Base-by-base conservation (phyloP, 352 stramenopile genomes). In the Pythium monospermum region DNA sequence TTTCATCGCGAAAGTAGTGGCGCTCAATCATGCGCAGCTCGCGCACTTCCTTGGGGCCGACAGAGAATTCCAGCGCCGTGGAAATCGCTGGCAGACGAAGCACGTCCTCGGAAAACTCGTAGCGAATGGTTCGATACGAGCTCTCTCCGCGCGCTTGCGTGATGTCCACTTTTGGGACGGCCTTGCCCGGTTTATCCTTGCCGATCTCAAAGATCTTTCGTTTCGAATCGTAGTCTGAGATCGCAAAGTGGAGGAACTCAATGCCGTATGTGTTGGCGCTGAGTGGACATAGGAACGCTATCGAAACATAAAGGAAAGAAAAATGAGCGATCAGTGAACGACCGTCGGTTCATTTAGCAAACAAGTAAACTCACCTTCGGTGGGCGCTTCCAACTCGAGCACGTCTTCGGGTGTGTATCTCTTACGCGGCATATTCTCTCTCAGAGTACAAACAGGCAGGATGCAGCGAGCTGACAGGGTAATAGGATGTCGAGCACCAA, bases 1-100 rank as follows among this genome's bases (percentile, higher is more conserved):
- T 94, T 61, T 96, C 69, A 58, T 97, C 83, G 42, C 87, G 76
- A 61, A 98, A 98, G 71, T 98, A 98, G 69, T 98, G 94, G 40
- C 95, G 80, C 66, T 98, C 92, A 53, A 98, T 97, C 95, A 98
- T 98, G 37, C 94, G 76, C 59, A 98, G 91, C 39, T 84, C 85
- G 48, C 81, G 71, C 44, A 98, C 69, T 59, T 96, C 85, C 51
- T 94, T 76, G 3, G 85, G 66, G 0, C 95, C 95, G 15, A 98
- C 92, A 13, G 77, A 81, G 69, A 98, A 98, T 61, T 96, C 89
- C 36, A 98, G 82, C 53, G 87, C 76, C 26, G 87, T 96, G 47
- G 80, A 73, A 50, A 98, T 93, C n/a, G 78, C 63, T 1, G 90
- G 90, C 33, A 97, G 71, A 35, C 87, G 83, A 35, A 98, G 66